A percentile compares a stretch with the other conserved stretches of the same genome.
phyloP scores from a whole-genome alignment of 805 yeast species.

The Saturnispora serradocipensis region DNA sequence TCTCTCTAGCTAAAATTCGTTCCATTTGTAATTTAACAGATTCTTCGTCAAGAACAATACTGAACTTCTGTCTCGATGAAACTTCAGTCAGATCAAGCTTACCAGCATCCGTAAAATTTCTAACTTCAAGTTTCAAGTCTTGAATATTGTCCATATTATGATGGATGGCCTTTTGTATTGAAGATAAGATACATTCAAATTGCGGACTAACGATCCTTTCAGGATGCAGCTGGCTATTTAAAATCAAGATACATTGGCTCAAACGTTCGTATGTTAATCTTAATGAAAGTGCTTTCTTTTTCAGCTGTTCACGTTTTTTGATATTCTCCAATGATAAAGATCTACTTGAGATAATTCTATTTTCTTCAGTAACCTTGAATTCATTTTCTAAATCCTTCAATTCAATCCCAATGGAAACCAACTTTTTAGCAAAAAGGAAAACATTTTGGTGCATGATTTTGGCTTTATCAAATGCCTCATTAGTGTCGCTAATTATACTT shows the following conservation, averaged over 20 bases:
- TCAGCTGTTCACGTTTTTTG: conserved; percentile 14
- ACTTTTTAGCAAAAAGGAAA: conserved; percentile 7
- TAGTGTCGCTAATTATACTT: not conserved
- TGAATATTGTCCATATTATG: conserved; percentile 13
- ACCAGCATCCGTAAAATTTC: not conserved
- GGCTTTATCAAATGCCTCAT: not conserved
- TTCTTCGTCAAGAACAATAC: not conserved
- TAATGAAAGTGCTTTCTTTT: conserved; percentile 11
- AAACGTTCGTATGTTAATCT: conserved; percentile 13
- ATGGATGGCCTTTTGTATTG: conserved; percentile 20
- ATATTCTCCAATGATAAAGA: conserved; percentile 18
- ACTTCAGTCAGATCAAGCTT: not conserved
- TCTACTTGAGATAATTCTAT: conserved; percentile 2
- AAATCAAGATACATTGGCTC: conserved; percentile 20
- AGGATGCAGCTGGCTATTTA: conserved; percentile 24
- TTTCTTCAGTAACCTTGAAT: not conserved
- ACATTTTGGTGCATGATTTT: conserved; percentile 4
- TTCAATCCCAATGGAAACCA: conserved; percentile 9
- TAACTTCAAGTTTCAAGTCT: conserved; percentile 13
- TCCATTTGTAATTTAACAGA: not conserved
- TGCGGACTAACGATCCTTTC: conserved; percentile 20
- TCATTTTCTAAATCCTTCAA: conserved; percentile 5
- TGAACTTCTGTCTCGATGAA: not conserved
- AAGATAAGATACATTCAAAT: conserved; percentile 23
- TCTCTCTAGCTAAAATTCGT: not conserved